phyloP scores from a whole-genome alignment of 331 rosid genomes.

The Erythrophleum ivorense region DNA sequence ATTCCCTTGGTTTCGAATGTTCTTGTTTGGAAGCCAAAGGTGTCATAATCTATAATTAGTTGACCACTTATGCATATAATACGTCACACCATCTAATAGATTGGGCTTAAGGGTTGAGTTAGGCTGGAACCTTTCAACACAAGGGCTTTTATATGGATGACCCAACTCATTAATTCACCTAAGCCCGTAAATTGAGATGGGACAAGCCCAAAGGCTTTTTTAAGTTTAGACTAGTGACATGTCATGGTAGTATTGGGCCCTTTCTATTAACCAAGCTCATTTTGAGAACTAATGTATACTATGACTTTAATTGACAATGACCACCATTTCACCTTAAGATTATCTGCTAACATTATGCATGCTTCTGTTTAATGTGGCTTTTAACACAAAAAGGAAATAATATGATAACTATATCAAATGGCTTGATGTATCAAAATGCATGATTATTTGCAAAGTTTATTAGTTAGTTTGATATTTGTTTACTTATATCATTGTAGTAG shows the following conservation, averaged over 20 bases:
- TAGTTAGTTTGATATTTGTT: conserved; percentile 31
- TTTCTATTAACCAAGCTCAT: too few relatives aligned
- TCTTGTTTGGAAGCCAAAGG: background rate
- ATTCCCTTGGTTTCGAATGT: conserved; percentile 1
- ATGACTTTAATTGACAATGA: background rate
- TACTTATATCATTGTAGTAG: background rate
- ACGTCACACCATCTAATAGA: conserved; percentile 1
- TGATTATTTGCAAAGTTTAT: conserved; percentile 24
- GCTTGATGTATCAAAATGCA: conserved; percentile 11
- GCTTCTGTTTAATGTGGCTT: background rate
- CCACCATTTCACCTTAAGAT: background rate
- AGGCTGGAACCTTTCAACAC: too few relatives aligned
- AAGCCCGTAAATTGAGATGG: too few relatives aligned
- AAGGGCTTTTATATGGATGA: too few relatives aligned
- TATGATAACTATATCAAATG: conserved; percentile 28
- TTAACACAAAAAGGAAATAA: background rate
- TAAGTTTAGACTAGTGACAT: too few relatives aligned
- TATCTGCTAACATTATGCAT: background rate
- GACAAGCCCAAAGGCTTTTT: too few relatives aligned
- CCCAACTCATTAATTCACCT: too few relatives aligned
- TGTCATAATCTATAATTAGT: background rate
- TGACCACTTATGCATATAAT: background rate
- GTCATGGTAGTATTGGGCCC: too few relatives aligned
- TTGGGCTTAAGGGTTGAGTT: too few relatives aligned
- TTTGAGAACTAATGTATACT: background rate